A percentile compares a stretch with the other conserved stretches of the same genome.
These are phyloP conservation scores for Botrytis tulipae DNA, from an alignment of 2,329 filamentous ascomycete species.

Conservation along the genomic window DNA sequence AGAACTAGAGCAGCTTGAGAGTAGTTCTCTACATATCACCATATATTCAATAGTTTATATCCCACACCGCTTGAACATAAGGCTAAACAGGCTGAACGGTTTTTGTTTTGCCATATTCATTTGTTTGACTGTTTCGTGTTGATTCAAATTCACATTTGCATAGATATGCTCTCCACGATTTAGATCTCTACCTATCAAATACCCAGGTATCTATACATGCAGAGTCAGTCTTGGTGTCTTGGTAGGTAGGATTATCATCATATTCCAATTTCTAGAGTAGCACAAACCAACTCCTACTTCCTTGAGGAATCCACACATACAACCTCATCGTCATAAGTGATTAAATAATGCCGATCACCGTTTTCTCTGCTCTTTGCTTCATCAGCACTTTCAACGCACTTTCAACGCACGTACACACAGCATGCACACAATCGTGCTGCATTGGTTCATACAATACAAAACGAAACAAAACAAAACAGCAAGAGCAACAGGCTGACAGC, in stretches of 20 bases:
- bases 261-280: background rate
- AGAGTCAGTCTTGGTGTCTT: background rate
- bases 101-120: background rate
- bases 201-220: background rate
- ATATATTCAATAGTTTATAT: background rate
- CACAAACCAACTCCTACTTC: background rate
- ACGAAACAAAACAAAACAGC: background rate
- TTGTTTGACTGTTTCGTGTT: background rate
- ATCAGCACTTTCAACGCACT: background rate
- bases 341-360: constrained; percentile 1
- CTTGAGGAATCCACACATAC: constrained; percentile 3
- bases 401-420: constrained; percentile 1
- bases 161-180: background rate
- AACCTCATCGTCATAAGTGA: constrained; percentile 4
- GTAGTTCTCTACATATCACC: background rate
- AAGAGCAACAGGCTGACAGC: background rate
- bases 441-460: background rate
- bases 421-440: background rate
- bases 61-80: background rate
- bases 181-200: background rate
- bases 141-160: background rate
- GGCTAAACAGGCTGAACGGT: background rate
- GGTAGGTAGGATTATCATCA: background rate
- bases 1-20: background rate
- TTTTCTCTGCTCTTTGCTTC: constrained; percentile 2